These are phyloP conservation scores for Sporothrix humicola DNA, from an alignment of 2,329 filamentous ascomycete species.

Conservation along the genomic window DNA sequence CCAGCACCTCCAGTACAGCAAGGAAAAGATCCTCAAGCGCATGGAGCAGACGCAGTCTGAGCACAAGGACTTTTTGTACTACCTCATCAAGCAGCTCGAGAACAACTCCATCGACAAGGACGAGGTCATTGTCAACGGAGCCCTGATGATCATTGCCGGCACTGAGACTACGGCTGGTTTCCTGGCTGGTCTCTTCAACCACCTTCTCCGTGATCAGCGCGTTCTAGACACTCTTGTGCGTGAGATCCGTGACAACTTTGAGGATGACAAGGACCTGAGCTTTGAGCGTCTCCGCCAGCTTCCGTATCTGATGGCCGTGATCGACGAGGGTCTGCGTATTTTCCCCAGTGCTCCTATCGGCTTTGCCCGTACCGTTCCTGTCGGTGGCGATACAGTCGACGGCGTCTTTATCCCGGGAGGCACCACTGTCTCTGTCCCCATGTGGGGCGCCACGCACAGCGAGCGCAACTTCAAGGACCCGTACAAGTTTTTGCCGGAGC, in stretches of 20 bases:
- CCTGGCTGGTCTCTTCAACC: slow-evolving; percentile 42
- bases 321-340: slow-evolving; percentile 36
- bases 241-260: slow-evolving; percentile 43
- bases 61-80: slow-evolving; percentile 22
- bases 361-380: slow-evolving; percentile 15
- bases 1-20: slow-evolving; percentile 23
- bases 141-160: slow-evolving; percentile 45
- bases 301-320: slow-evolving; percentile 35
- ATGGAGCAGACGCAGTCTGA: slow-evolving; percentile 23
- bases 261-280: slow-evolving; percentile 40
- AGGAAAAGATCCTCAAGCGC: slow-evolving; percentile 22
- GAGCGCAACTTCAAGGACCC: slow-evolving; percentile 42
- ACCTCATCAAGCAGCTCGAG: slow-evolving; percentile 11
- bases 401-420: slow-evolving; percentile 37
- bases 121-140: slow-evolving; percentile 32
- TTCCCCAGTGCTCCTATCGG: slow-evolving; percentile 26
- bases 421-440: slow-evolving; percentile 48
- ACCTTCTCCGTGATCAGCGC: slow-evolving; percentile 41
- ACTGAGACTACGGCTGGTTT: slow-evolving; percentile 57
- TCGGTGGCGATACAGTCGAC: slow-evolving; percentile 12
- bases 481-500: slow-evolving; percentile 43
- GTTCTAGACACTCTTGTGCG: slow-evolving; percentile 38
- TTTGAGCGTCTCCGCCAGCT: slow-evolving; percentile 30
- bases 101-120: slow-evolving; percentile 29
- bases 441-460: slow-evolving; percentile 40